A percentile compares a stretch with the other conserved stretches of the same genome.
These are phyloP conservation scores for Collybia sp. DNA, from an alignment of 768 basidiomycete genomes.

Conservation along the genomic window DNA sequence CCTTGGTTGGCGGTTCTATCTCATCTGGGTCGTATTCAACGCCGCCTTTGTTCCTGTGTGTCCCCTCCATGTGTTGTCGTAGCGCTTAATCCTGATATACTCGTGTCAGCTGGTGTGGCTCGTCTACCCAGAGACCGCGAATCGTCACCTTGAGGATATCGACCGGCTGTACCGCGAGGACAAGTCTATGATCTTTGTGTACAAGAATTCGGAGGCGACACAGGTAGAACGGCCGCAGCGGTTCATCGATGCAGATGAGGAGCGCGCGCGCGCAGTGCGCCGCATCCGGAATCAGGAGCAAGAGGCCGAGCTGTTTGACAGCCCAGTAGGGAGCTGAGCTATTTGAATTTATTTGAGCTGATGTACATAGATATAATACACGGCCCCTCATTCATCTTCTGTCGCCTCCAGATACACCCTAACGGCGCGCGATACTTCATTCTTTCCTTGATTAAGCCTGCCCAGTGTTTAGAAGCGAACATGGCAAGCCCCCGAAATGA, in stretches of 20 bases:
- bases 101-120: constrained; percentile 35
- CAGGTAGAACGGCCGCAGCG: constrained; percentile 38
- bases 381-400: no score
- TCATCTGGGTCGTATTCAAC: constrained; percentile 47
- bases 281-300: background rate
- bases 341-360: no score
- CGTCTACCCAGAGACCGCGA: constrained; percentile 46
- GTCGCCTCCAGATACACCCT: no score
- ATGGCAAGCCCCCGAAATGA: no score
- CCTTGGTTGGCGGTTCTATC: constrained; percentile 44
- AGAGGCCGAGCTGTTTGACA: background rate
- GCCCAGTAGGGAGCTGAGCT: no score
- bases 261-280: constrained; percentile 14
- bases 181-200: constrained; percentile 34
- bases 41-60: constrained; percentile 43
- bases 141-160: constrained; percentile 45
- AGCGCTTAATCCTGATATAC: background rate
- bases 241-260: constrained; percentile 33
- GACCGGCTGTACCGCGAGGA: constrained; percentile 43
- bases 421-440: no score
- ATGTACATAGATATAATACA: no score
- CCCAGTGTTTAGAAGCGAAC: no score
- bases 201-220: constrained; percentile 35
- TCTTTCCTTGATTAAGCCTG: no score
- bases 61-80: background rate